These are phyloP conservation scores for Kluyveromyces marxianus DNA, from an alignment of 1,139 yeast species.

Conservation along the genomic window DNA sequence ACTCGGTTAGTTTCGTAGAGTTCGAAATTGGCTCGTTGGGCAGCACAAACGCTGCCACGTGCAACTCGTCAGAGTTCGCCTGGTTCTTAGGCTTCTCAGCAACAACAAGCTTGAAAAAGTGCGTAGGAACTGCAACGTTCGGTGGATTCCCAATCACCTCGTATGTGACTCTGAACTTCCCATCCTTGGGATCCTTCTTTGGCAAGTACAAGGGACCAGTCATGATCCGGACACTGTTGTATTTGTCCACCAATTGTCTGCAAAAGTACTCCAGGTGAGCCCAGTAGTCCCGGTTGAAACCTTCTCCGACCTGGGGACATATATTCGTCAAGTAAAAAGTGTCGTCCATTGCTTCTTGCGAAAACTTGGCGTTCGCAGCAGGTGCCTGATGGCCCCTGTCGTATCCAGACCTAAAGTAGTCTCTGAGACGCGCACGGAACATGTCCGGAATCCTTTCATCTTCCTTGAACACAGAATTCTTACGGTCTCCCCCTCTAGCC, in stretches of 20 bases:
- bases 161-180: conserved; percentile 74
- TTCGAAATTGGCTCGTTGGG: conserved; percentile 79
- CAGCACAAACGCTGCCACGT: conserved; percentile 87
- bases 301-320: conserved; percentile 96
- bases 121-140: conserved; percentile 93
- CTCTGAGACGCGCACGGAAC: conserved; percentile 70
- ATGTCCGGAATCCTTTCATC: conserved; percentile 75
- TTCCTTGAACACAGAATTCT: conserved; percentile 75
- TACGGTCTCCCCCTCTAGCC: conserved; percentile 52
- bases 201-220: conserved; percentile 95
- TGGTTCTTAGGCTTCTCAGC: conserved; percentile 54
- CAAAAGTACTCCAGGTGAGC: conserved; percentile 91
- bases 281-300: conserved; percentile 96
- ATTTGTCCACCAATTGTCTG: conserved; percentile 61
- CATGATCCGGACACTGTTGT: conserved; percentile 70
- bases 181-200: conserved; percentile 58
- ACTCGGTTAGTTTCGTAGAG: conserved; percentile 57
- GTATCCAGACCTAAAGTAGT: conserved; percentile 90
- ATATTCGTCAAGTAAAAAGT: conserved; percentile 85
- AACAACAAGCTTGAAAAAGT: conserved; percentile 82
- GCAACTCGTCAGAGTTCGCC: conserved; percentile 40
- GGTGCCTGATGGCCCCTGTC: conserved; percentile 98
- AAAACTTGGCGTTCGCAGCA: conserved; percentile 92
- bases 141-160: conserved; percentile 98
- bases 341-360: conserved; percentile 89